Evolutionary conservation across 1,284 basidiomycete genomes (phyloP), one percentile per base, ranked within the genome.

Genomic region (Leccinum angustisporum): DNA sequence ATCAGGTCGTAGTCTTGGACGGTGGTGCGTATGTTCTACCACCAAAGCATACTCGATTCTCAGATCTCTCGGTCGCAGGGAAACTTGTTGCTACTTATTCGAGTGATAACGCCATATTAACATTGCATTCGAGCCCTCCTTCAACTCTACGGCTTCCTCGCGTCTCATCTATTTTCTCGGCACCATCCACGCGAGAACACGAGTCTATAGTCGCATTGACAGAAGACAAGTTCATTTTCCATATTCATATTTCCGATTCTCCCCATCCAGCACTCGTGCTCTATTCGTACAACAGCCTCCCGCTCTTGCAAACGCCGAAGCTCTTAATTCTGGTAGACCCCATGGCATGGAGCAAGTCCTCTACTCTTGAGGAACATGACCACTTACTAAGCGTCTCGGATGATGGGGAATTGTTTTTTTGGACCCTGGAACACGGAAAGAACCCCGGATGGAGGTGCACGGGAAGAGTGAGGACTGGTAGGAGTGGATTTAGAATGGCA

Each of bases 301-400:
- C 88, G 1, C 76, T 87, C 10, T 64, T 78, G 1, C 72, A 72
- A 48, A 76, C 79, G 4, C 83, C 85, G 2, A 81, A 77, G 57
- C 77, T 86, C 60, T 86, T 93, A 34, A 72, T 94, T 11, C 90
- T 91, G 5, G 92, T 96, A 4, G 94, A 96, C 73, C 93, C 94
- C 0, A 95, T 95, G 94, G 91, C 89, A 11, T 95, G 94, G 94
- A 80, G 86, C 68, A 69, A 79, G 68, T 70, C 72, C 25, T 69
- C 76, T 55, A 69, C 73, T 16, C 78, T 79, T 72, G 76, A 76
- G 40, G 80, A 80, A 52, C 89, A 87, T 62, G 93, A 95, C 69
- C 86, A 89, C 56, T 78, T 96, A 8, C 77, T 95, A 36, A 94
- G 91, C 58, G 82, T 95, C 18, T 88, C 89, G 0, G 80, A 82